Base-by-base conservation (phyloP, 2,329 filamentous ascomycete species). In the Talaromyces sp. region DNA sequence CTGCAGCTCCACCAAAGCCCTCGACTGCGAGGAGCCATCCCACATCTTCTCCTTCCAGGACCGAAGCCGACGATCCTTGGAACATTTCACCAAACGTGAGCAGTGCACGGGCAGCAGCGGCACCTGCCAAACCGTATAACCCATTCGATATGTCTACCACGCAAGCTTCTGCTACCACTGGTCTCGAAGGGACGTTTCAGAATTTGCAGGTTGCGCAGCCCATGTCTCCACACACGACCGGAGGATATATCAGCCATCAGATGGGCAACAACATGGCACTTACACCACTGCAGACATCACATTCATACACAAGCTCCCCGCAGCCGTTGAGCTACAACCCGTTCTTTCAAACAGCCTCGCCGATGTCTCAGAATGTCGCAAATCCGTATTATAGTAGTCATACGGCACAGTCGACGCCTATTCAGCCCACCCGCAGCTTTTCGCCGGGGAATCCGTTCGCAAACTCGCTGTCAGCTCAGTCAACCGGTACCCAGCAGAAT, bases 221-320 rank as follows among this genome's bases (percentile, higher is more conserved):
- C 9, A 77, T 91, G 31, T 91, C 92, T 69, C 88, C 89, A 7
- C 85, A 91, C 66, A 85, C 87, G 56, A 92, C 89, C 1, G 88
- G 89, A 56, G 89, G 78, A 57, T 81, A 79, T 64, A 73, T 76
- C 7, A 71, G 66, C 53, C 73, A 75, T 56, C 74, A 76, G 43
- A 57, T 74, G 77, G 57, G 62, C 68, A 46, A 41, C 10, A 40
- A 48, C n/a, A 59, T 50, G 28, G 77, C 77, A 0, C 76, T 77
- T n/a, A 75, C 76, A 5, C 70, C 73, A 19, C 68, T 70, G 9
- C 64, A 70, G 9, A 65, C 67, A 3, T 69, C 73, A 19, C 75
- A 76, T 60, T 64, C 63, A 11, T 71, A 69, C 56, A 66, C 68
- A 51, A 65, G 66, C 7, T 75, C 73, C 11, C 69, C 71, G 10